Evolutionary conservation across 176 grass and related monocot species (phyloP).

Genomic region (Poa annua): DNA sequence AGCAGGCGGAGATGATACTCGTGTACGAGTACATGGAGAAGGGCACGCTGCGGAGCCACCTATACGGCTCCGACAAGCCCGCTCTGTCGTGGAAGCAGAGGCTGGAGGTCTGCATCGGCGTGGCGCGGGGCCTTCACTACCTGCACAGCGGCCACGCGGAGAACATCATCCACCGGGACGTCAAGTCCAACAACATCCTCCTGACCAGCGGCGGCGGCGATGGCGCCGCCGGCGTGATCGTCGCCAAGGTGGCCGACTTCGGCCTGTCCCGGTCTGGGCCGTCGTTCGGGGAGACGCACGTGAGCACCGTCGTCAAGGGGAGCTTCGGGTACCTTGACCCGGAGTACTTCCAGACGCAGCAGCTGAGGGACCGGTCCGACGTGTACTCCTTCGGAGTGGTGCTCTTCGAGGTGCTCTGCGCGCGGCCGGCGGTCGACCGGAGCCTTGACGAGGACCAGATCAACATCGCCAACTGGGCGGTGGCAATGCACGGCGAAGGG

Average conservation of each 20-base stretch:
- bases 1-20: constrained; percentile 72
- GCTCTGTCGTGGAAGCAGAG: constrained; percentile 60
- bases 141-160: constrained; percentile 49
- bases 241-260: constrained; percentile 76
- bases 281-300: too few species aligned
- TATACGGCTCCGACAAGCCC: constrained; percentile 48
- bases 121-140: constrained; percentile 57
- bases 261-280: constrained; percentile 31
- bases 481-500: constrained; percentile 31
- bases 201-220: neutral
- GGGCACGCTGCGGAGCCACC: constrained; percentile 64
- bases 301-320: too few species aligned
- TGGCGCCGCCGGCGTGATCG: constrained; percentile 38
- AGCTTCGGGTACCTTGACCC: too few species aligned
- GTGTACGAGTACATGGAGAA: constrained; percentile 86
- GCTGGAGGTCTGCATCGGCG: constrained; percentile 63
- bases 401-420: too few species aligned
- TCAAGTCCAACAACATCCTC: constrained; percentile 84
- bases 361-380: too few species aligned
- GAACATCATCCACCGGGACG: constrained; percentile 80
- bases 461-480: constrained; percentile 69
- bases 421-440: too few species aligned
- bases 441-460: constrained; percentile 30
- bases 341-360: too few species aligned
- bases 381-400: too few species aligned